Evolutionary conservation across 2,329 filamentous ascomycete genomes (phyloP).

Genomic region (Orbilia ellipsospora): DNA sequence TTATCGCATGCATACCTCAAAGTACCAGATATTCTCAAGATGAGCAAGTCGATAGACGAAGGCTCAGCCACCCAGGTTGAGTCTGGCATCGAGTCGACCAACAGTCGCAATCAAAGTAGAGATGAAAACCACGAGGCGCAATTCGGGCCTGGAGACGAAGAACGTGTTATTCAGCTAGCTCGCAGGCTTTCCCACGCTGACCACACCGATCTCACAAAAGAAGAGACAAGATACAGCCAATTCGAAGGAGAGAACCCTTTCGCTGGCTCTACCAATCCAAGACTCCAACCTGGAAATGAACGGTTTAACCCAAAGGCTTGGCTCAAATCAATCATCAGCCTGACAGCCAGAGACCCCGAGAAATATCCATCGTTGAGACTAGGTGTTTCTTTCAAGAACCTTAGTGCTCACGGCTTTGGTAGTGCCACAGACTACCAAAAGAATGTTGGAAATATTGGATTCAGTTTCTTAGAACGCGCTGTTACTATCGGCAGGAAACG

Average conservation of each 20-base stretch:
- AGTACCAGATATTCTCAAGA: slow-evolving; percentile 3
- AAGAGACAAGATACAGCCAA: slow-evolving; percentile 50
- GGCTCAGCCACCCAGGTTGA: slow-evolving; percentile 52
- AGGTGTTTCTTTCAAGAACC: slow-evolving; percentile 74
- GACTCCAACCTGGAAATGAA: slow-evolving; percentile 43
- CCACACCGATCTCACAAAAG: slow-evolving; percentile 32
- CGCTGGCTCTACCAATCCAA: slow-evolving; percentile 33
- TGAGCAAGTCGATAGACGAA: slow-evolving; percentile 53
- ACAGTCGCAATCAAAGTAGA: slow-evolving; percentile 48
- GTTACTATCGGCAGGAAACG: slow-evolving; percentile 62
- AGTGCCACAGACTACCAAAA: slow-evolving; percentile 62
- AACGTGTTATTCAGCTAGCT: slow-evolving; percentile 39
- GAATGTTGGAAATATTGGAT: slow-evolving; percentile 59
- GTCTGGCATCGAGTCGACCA: slow-evolving; percentile 29
- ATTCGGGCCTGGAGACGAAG: slow-evolving; percentile 50
- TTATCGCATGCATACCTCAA: slow-evolving; percentile 20
- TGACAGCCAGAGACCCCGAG: slow-evolving; percentile 68
- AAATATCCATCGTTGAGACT: slow-evolving; percentile 69
- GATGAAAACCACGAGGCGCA: slow-evolving; percentile 41
- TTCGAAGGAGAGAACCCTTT: slow-evolving; percentile 54
- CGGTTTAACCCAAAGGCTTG: slow-evolving; percentile 50
- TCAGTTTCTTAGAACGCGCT: slow-evolving; percentile 58
- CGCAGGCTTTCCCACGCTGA: slow-evolving; percentile 36
- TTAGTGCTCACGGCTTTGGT: slow-evolving; percentile 76
- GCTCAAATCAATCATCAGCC: slow-evolving; percentile 66